Conservation (phyloP, 192 early-diverging fungal genomes). For the Entomortierella chlamydospora region DNA sequence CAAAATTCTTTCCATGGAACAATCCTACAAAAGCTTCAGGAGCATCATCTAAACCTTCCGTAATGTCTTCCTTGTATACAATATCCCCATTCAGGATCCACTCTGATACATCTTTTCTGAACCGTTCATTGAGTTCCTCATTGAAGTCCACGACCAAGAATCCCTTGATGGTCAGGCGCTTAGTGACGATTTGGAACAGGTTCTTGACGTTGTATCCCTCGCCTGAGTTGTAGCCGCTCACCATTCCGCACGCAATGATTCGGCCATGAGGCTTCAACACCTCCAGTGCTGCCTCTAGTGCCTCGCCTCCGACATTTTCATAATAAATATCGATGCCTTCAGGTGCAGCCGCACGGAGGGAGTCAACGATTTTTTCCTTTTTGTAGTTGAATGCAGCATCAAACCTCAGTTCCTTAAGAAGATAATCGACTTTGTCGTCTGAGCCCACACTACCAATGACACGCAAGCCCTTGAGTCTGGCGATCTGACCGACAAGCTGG, state of each 20-base stretch:
- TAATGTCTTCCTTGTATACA: slow-evolving; percentile 9
- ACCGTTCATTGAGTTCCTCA: background rate
- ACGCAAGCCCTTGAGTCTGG: slow-evolving; percentile 72
- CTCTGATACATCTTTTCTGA: slow-evolving; percentile 10
- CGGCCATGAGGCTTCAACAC: slow-evolving; percentile 19
- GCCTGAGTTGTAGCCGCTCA: background rate
- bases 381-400: slow-evolving; percentile 97
- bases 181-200: slow-evolving; percentile 2
- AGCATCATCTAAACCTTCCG: slow-evolving; percentile 6
- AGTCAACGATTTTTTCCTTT: slow-evolving; percentile 3
- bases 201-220: slow-evolving; percentile 13
- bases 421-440: slow-evolving; percentile 83
- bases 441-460: slow-evolving; percentile 81
- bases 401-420: slow-evolving; percentile 75
- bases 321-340: slow-evolving; percentile 85
- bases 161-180: slow-evolving; percentile 8
- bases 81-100: slow-evolving; percentile 32
- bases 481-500: slow-evolving; percentile 82
- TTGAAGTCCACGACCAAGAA: slow-evolving; percentile 19
- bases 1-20: slow-evolving; percentile 24
- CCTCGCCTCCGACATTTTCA: slow-evolving; percentile 76
- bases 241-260: slow-evolving; percentile 7
- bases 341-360: background rate
- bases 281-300: slow-evolving; percentile 26
- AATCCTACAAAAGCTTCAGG: slow-evolving; percentile 16